Conservation (phyloP, 768 basidiomycete genomes). For the Macrocybe gigantea region DNA sequence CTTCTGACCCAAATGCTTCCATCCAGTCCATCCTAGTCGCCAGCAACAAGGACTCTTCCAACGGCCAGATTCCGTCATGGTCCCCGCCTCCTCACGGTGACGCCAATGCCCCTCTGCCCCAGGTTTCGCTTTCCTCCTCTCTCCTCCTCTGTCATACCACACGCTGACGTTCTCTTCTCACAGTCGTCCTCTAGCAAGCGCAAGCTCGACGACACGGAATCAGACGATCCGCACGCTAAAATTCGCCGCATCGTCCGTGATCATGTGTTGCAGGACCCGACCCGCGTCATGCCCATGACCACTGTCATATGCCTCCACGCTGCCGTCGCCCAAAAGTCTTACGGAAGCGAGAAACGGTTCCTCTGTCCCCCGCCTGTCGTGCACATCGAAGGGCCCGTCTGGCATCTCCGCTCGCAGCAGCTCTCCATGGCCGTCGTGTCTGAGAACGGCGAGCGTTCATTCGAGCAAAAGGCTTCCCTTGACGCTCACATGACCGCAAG, state of each 20-base stretch:
- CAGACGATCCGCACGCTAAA: conserved; percentile 68
- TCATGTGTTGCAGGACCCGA: conserved; percentile 70
- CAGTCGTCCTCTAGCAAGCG: conserved; percentile 57
- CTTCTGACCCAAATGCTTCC: conserved; percentile 38
- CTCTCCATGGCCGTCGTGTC: conserved; percentile 84
- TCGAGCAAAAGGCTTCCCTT: conserved; percentile 78
- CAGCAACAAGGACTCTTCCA: conserved; percentile 36
- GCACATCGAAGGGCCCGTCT: conserved; percentile 84
- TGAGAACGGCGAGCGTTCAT: conserved; percentile 76
- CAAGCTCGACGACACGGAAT: conserved; percentile 62
- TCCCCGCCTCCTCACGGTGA: conserved; percentile 14
- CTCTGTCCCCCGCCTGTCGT: conserved; percentile 92
- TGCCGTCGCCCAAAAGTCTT: conserved; percentile 93
- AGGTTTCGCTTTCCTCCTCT: conserved; percentile 30
- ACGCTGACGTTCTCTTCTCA: background rate
- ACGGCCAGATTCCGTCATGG: conserved; percentile 39
- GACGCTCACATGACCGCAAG: conserved; percentile 82
- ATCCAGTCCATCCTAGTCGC: conserved; percentile 50
- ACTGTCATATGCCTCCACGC: conserved; percentile 88
- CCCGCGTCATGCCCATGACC: conserved; percentile 81
- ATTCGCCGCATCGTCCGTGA: conserved; percentile 82
- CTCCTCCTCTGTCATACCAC: background rate
- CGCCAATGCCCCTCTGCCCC: conserved; percentile 2
- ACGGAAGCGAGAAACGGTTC: conserved; percentile 93
- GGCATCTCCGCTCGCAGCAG: conserved; percentile 77